phyloP scores from a whole-genome alignment of 1,139 yeast genomes.

The Kodamaea fungicola region DNA sequence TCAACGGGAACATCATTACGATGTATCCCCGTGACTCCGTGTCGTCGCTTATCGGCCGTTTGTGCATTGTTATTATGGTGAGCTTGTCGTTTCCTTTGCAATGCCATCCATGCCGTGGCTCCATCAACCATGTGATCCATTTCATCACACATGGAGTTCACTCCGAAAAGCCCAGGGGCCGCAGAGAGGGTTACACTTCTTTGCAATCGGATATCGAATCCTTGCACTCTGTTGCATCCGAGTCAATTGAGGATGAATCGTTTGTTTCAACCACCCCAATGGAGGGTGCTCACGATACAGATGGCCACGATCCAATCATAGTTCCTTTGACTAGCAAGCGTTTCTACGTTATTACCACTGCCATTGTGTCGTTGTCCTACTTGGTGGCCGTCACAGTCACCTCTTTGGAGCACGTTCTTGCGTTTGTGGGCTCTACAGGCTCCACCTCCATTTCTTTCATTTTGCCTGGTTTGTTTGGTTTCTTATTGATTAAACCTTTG shows the following conservation, averaged over 20 bases:
- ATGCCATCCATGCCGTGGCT: conserved; percentile 76
- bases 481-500: conserved; percentile 52
- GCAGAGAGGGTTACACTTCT: conserved; percentile 13
- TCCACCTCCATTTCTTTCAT: conserved; percentile 92
- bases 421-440: conserved; percentile 94
- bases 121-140: conserved; percentile 64
- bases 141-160: conserved; percentile 37
- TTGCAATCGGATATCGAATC: conserved; percentile 16
- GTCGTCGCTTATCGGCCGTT: conserved; percentile 63
- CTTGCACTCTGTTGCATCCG: conserved; percentile 14
- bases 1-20: conserved; percentile 66
- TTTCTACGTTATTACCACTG: conserved; percentile 63
- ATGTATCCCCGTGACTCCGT: conserved; percentile 60
- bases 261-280: conserved; percentile 46
- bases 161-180: conserved; percentile 5
- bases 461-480: conserved; percentile 88
- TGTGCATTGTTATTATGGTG: conserved; percentile 68
- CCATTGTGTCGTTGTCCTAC: conserved; percentile 61
- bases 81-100: conserved; percentile 70
- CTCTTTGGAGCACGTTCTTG: conserved; percentile 81
- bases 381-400: conserved; percentile 71
- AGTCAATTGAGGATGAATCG: conserved; percentile 28
- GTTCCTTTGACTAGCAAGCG: conserved; percentile 51
- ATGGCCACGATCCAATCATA: conserved; percentile 47
- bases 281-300: conserved; percentile 50